A percentile compares a stretch with the other conserved stretches of the same genome.
Evolutionary conservation across 805 yeast species (phyloP).

Genomic region (Lachancea lanzarotensis): DNA sequence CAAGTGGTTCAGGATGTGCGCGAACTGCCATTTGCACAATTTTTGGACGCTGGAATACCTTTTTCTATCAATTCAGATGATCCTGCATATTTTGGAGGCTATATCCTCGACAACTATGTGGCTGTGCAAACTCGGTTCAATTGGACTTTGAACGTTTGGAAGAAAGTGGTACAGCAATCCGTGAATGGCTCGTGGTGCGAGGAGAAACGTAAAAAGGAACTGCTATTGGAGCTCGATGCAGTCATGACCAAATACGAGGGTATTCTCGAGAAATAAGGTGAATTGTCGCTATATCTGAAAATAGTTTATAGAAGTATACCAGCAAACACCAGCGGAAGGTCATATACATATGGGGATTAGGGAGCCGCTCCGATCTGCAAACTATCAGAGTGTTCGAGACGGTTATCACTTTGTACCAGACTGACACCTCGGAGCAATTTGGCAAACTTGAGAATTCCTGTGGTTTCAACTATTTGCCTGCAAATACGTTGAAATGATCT

Average conservation of each 20-base stretch:
- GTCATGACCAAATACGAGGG: slow-evolving; percentile 34
- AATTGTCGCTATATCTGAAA: too few species aligned
- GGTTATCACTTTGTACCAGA: too few species aligned
- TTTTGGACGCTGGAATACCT: slow-evolving; percentile 57
- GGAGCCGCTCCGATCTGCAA: too few species aligned
- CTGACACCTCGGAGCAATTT: too few species aligned
- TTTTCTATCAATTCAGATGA: slow-evolving; percentile 74
- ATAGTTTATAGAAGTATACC: too few species aligned
- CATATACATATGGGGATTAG: too few species aligned
- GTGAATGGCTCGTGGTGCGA: slow-evolving; percentile 70
- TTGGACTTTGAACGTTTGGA: slow-evolving; percentile 57
- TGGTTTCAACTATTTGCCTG: background rate
- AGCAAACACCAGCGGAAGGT: too few species aligned
- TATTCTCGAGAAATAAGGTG: background rate
- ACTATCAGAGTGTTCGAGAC: too few species aligned
- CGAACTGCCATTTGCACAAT: slow-evolving; percentile 58
- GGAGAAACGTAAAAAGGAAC: slow-evolving; percentile 46
- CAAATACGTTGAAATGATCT: too few species aligned
- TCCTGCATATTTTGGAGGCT: slow-evolving; percentile 84
- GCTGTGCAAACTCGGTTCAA: slow-evolving; percentile 57
- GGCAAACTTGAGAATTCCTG: background rate
- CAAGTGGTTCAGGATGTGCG: slow-evolving; percentile 64
- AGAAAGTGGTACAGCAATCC: slow-evolving; percentile 53
- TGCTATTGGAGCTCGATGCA: slow-evolving; percentile 40
- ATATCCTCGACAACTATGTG: slow-evolving; percentile 66